A percentile compares a stretch with the other conserved stretches of the same genome.
phyloP scores from a whole-genome alignment of 2,329 filamentous ascomycete genomes.

The Aureobasidium sp. region DNA sequence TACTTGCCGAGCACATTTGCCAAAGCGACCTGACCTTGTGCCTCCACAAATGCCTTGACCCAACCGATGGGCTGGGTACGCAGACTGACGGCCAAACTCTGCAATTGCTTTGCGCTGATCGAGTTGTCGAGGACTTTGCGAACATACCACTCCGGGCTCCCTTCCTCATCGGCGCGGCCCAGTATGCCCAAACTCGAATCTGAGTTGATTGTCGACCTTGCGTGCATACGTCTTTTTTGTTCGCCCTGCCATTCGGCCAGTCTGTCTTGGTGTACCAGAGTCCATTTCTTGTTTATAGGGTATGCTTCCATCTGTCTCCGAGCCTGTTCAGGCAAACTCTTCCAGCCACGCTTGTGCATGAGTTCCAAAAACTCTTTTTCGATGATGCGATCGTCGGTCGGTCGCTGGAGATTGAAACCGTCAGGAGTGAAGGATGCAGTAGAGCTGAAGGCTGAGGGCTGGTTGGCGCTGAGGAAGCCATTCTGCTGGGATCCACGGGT shows the following conservation, averaged over 20 bases:
- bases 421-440: constrained; percentile 43
- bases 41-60: constrained; percentile 95
- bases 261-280: constrained; percentile 87
- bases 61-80: constrained; percentile 93
- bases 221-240: constrained; percentile 73
- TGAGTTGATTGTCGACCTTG: constrained; percentile 57
- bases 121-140: constrained; percentile 93
- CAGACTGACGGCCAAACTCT: constrained; percentile 87
- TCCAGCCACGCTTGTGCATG: constrained; percentile 97
- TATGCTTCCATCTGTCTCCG: constrained; percentile 94
- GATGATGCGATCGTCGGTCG: constrained; percentile 71
- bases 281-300: constrained; percentile 93
- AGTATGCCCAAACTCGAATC: constrained; percentile 61
- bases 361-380: constrained; percentile 86
- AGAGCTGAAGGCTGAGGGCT: constrained; percentile 39
- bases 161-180: constrained; percentile 81
- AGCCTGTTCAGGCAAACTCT: constrained; percentile 91
- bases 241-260: constrained; percentile 91
- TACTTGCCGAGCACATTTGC: constrained; percentile 91
- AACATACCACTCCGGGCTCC: constrained; percentile 96
- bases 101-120: constrained; percentile 82
- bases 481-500: constrained; percentile 33
- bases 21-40: constrained; percentile 90
- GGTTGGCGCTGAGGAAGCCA: constrained; percentile 33
- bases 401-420: constrained; percentile 58